Conservation (phyloP, 2,329 filamentous ascomycete genomes). For the Trichophyton equinum region DNA sequence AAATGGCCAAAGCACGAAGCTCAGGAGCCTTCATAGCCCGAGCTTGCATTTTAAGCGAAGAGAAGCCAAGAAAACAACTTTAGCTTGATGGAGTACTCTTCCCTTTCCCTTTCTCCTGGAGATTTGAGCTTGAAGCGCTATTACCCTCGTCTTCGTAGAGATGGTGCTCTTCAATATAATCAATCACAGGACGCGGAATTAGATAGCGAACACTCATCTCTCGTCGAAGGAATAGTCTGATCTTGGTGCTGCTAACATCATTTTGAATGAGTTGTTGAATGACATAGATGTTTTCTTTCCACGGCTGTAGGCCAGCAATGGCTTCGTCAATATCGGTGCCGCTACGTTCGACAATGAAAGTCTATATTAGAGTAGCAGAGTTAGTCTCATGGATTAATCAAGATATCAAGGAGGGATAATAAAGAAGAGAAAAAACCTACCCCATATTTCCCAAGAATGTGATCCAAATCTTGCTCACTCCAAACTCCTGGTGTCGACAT, state of each 20-base stretch:
- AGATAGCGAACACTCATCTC: slow-evolving; percentile 72
- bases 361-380: slow-evolving; percentile 21
- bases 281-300: slow-evolving; percentile 75
- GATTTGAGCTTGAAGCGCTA: neutral
- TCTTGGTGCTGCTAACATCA: slow-evolving; percentile 70
- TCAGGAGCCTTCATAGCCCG: neutral
- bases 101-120: slow-evolving; percentile 2
- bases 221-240: slow-evolving; percentile 64
- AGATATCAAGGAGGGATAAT: neutral
- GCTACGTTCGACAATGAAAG: slow-evolving; percentile 75
- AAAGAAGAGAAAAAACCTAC: slow-evolving; percentile 20
- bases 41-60: neutral
- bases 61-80: neutral
- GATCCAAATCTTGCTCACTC: slow-evolving; percentile 71
- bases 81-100: neutral
- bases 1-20: neutral
- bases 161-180: slow-evolving; percentile 57
- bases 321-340: slow-evolving; percentile 85
- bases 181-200: slow-evolving; percentile 60
- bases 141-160: slow-evolving; percentile 46
- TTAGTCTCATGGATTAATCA: neutral
- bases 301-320: slow-evolving; percentile 65
- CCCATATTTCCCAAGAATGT: slow-evolving; percentile 73
- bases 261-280: slow-evolving; percentile 82
- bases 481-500: slow-evolving; percentile 64